A percentile compares a stretch with the other conserved stretches of the same genome.
Evolutionary conservation across 2,329 filamentous ascomycete species (phyloP).

Genomic region (Celoporthe dispersa): DNA sequence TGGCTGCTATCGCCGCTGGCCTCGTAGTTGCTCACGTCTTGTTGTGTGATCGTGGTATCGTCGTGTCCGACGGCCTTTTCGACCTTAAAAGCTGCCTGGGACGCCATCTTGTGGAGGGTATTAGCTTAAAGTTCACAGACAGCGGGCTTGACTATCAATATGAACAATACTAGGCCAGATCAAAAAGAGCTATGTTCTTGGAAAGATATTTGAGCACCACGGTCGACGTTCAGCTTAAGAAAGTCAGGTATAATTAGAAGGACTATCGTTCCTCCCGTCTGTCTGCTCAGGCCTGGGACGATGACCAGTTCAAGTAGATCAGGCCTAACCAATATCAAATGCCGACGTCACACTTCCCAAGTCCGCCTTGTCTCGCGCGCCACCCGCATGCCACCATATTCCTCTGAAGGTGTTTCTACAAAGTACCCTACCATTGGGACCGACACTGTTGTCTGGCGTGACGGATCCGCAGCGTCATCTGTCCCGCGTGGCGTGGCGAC

Average conservation of each 20-base stretch:
- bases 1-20: constrained; percentile 52
- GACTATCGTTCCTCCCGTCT: too few relatives aligned
- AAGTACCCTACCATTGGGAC: neutral
- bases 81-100: constrained; percentile 68
- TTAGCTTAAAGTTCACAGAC: too few relatives aligned
- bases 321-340: neutral
- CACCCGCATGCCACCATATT: neutral
- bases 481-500: constrained; percentile 6
- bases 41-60: constrained; percentile 65
- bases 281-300: neutral
- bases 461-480: constrained; percentile 11
- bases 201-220: too few relatives aligned
- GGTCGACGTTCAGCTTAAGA: too few relatives aligned
- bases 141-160: too few relatives aligned
- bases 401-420: neutral
- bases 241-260: too few relatives aligned
- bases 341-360: neutral
- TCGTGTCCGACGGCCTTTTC: constrained; percentile 73
- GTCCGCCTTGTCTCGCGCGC: neutral
- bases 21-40: constrained; percentile 69
- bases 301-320: constrained; percentile 3
- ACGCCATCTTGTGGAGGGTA: constrained; percentile 48
- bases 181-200: too few relatives aligned
- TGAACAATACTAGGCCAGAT: too few relatives aligned
- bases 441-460: neutral